Evolutionary conservation across 495 filamentous ascomycete genomes (phyloP).

Genomic region (Hypomontagnella submonticulosa): DNA sequence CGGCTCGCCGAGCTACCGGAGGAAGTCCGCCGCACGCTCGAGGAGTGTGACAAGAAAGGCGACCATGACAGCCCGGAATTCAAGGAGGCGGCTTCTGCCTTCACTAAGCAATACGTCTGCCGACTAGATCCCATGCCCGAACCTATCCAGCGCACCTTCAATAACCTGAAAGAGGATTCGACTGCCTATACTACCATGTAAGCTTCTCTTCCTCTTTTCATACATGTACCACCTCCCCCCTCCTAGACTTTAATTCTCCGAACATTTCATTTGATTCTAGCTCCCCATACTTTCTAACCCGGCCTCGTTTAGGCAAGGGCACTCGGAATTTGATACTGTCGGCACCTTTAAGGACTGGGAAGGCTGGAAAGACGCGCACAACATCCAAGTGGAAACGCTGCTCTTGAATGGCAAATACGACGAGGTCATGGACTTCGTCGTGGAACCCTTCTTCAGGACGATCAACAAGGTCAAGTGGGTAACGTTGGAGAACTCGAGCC

Average conservation of each 20-base stretch:
- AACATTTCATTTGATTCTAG: not conserved
- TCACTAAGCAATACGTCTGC: slow-evolving; percentile 30
- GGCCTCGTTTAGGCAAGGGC: slow-evolving; percentile 51
- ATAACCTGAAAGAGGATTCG: slow-evolving; percentile 30
- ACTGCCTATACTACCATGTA: slow-evolving; percentile 40
- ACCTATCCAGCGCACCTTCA: slow-evolving; percentile 21
- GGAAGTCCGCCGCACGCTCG: slow-evolving; percentile 5
- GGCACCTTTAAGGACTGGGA: slow-evolving; percentile 59
- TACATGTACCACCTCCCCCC: not conserved
- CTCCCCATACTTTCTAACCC: not conserved
- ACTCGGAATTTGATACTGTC: slow-evolving; percentile 57
- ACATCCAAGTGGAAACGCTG: slow-evolving; percentile 54
- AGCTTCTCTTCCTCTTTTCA: slow-evolving; percentile 3
- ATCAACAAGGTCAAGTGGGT: slow-evolving; percentile 61
- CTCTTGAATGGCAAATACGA: slow-evolving; percentile 64
- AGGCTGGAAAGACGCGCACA: slow-evolving; percentile 44
- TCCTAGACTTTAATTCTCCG: too few species aligned
- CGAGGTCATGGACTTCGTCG: slow-evolving; percentile 55
- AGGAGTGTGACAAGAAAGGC: slow-evolving; percentile 19
- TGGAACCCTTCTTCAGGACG: slow-evolving; percentile 54
- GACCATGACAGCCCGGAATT: slow-evolving; percentile 33
- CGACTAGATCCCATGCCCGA: slow-evolving; percentile 28
- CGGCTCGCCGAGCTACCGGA: slow-evolving; percentile 29
- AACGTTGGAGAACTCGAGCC: slow-evolving; percentile 55
- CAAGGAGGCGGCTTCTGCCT: slow-evolving; percentile 26